Evolutionary conservation across 169 alveolate genomes (phyloP), one percentile per base, ranked within the genome.

Genomic region (Plasmodium vinckei): DNA sequence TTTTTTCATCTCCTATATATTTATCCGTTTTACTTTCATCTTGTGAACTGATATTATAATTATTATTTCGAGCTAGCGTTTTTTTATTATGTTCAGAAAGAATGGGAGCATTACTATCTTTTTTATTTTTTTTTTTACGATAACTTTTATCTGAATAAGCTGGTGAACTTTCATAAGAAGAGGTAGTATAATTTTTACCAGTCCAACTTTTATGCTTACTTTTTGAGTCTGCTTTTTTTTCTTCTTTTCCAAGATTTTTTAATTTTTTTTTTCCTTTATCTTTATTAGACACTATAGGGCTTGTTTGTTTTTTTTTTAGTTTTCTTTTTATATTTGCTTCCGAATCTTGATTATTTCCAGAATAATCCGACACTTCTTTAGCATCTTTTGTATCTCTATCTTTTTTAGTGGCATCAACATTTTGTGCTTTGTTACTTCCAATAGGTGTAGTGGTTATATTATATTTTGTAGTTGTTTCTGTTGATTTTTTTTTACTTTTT

Each of bases 71-170:
- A 15, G 5, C 10, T 17, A 9, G 5, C 4, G 9, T 13, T 57
- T n/a, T 15, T 5, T 57, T 23, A 19, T 4, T 17, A 4, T 57
- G 9, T 17, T 19, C 21, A 15, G n/a, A 9, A 19, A 15, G 0
- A 19, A 9, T 12, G 17, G 17, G 67, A 5, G 1, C 27, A 13
- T 57, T 17, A 9, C 17, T 23, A 13, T 57, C 67, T 57, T 57
- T 57, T 9, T 1, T 65, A 17, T 15, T 59, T 65, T 75, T 75
- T 33, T 75, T 61, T 75, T 33, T 23, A 21, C 17, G 49, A 75
- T 27, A 44, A 9, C 63, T 56, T 7, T 17, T 2, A 3, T 27
- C 70, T 5, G 87, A 56, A 57, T 33, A 33, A 33, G 5, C 3
- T 9, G 77, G n/a, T 5, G 46, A 68, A 13, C 9, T 17, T 19